Conservation (phyloP, 164 flowering plant genomes). For the Amborella trichopoda region DNA sequence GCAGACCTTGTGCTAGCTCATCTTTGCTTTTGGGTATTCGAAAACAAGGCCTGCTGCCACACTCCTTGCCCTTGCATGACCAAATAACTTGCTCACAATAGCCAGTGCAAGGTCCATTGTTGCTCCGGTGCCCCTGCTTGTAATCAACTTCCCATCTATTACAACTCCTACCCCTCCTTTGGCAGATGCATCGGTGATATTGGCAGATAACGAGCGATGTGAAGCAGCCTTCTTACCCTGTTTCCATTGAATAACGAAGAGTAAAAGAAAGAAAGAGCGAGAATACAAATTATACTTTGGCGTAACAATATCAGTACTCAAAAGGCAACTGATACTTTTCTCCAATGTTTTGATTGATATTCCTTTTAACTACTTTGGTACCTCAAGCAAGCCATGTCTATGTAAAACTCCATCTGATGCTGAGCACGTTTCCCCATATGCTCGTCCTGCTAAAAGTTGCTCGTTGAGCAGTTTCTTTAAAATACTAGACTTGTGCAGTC, state of each 20-base stretch:
- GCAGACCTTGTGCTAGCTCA: neutral
- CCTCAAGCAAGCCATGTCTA: conserved; percentile 67
- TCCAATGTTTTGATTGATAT: neutral
- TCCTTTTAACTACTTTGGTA: conserved; percentile 10
- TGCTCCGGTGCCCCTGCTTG: conserved; percentile 61
- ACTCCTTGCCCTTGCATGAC: conserved; percentile 80
- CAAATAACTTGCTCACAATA: conserved; percentile 73
- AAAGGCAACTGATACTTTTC: neutral
- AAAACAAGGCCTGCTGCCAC: conserved; percentile 90
- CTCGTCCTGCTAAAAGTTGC: conserved; percentile 54
- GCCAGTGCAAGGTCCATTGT: conserved; percentile 61
- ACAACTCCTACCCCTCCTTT: conserved; percentile 50
- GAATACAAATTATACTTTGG: neutral
- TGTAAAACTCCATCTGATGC: conserved; percentile 41
- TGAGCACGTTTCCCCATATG: conserved; percentile 61
- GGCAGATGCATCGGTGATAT: conserved; percentile 23
- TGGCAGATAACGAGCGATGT: conserved; percentile 39
- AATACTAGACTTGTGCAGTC: conserved; percentile 50
- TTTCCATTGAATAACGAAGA: neutral
- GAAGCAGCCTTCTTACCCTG: conserved; percentile 61
- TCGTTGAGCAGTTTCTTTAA: conserved; percentile 78
- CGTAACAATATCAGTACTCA: neutral
- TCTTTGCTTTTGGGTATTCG: conserved; percentile 44
- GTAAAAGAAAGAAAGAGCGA: neutral
- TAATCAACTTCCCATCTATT: conserved; percentile 77